Percentiles rank a stretch among this genome's conserved stretches.
Evolutionary conservation across 1,284 basidiomycete genomes (phyloP).

Genomic region (Coniophora puteana): DNA sequence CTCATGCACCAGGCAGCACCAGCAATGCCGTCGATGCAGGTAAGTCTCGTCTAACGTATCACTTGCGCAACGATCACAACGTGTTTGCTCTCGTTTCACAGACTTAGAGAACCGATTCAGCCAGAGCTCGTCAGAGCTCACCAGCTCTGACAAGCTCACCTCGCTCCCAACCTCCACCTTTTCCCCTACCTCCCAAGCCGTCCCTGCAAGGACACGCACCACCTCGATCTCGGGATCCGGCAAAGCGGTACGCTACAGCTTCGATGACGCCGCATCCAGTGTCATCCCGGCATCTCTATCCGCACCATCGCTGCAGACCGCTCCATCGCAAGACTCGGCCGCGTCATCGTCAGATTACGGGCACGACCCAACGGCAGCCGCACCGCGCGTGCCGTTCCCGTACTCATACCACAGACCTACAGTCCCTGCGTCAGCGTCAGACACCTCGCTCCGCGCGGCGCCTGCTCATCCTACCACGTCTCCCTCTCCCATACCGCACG

Average conservation of each 20-base stretch:
- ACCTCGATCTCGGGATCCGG: too few species aligned
- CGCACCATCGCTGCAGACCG: conserved; percentile 21
- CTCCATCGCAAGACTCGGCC: conserved; percentile 17
- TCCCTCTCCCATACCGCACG: too few species aligned
- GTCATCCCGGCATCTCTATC: conserved; percentile 23
- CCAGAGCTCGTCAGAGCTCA: conserved; percentile 24
- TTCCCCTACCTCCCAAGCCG: conserved; percentile 26
- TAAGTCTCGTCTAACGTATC: too few species aligned
- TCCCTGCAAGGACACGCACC: conserved; percentile 12
- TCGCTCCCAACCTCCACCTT: conserved; percentile 32
- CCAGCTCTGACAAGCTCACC: conserved; percentile 37
- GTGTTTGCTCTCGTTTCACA: too few species aligned
- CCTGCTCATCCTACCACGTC: conserved; percentile 4
- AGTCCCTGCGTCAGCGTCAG: conserved; percentile 26
- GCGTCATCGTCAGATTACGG: conserved; percentile 11
- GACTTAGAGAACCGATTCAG: too few species aligned
- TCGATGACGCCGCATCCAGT: conserved; percentile 18
- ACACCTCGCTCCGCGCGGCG: conserved; percentile 22
- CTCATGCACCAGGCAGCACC: too few species aligned
- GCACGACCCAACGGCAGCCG: conserved; percentile 15
- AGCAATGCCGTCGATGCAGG: too few species aligned
- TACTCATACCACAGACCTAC: conserved; percentile 10
- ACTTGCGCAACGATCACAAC: too few species aligned
- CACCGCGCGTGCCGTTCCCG: too few species aligned
- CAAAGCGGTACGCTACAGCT: too few species aligned